A percentile compares a stretch with the other conserved stretches of the same genome.
These are phyloP conservation scores for Lentinula detonsa DNA, from an alignment of 768 basidiomycete species.

Conservation along the genomic window DNA sequence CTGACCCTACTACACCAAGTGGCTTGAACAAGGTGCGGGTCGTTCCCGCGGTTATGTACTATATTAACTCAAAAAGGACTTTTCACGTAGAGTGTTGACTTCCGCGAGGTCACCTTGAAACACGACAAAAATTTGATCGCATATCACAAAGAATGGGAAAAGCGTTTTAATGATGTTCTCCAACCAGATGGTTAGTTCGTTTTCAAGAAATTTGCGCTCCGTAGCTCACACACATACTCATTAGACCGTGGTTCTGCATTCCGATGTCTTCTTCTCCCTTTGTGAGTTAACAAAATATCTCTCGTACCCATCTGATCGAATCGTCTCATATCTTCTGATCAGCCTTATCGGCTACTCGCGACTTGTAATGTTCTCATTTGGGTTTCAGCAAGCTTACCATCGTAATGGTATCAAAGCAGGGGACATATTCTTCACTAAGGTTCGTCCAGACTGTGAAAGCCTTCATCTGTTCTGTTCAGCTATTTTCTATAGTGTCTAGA, in stretches of 20 bases:
- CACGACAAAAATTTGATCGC: slow-evolving; percentile 52
- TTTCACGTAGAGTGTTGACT: slow-evolving; percentile 52
- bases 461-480: neutral
- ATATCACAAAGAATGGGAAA: slow-evolving; percentile 65
- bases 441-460: slow-evolving; percentile 17
- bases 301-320: neutral
- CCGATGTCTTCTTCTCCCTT: slow-evolving; percentile 64
- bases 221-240: slow-evolving; percentile 1
- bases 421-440: slow-evolving; percentile 66
- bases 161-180: slow-evolving; percentile 52
- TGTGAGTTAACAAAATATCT: slow-evolving; percentile 30
- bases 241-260: slow-evolving; percentile 55
- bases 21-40: slow-evolving; percentile 60
- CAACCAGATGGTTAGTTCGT: slow-evolving; percentile 44
- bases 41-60: neutral
- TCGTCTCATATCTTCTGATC: neutral
- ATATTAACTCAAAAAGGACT: slow-evolving; percentile 4
- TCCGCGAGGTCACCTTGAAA: slow-evolving; percentile 53
- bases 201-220: neutral
- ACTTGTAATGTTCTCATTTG: slow-evolving; percentile 83
- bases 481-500: slow-evolving; percentile 50
- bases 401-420: slow-evolving; percentile 60
- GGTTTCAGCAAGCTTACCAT: slow-evolving; percentile 77
- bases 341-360: slow-evolving; percentile 75
- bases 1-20: slow-evolving; percentile 57